Evolutionary conservation across 1,284 basidiomycete species (phyloP).

Genomic region (Earliella scabrosa): DNA sequence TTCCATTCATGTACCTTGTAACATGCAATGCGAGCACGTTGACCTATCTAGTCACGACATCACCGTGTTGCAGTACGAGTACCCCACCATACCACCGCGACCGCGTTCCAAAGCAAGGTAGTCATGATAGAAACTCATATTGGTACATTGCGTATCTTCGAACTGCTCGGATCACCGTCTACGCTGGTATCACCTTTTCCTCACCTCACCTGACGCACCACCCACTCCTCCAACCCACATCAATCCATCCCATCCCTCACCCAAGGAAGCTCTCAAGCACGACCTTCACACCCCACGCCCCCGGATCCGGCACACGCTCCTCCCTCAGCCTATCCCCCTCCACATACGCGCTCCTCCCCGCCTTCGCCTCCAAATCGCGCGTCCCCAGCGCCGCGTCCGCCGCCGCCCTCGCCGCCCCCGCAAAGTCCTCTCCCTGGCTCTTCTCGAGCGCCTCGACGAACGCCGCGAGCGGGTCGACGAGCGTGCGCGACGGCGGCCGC

Average conservation of each 20-base stretch:
- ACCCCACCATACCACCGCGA: too few species aligned
- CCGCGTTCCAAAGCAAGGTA: too few species aligned
- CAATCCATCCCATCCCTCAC: slow-evolving; percentile 2
- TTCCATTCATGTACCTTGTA: too few species aligned
- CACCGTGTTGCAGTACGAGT: too few species aligned
- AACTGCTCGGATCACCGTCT: too few species aligned
- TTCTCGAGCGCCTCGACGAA: slow-evolving; percentile 63
- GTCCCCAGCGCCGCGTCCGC: slow-evolving; percentile 76
- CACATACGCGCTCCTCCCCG: slow-evolving; percentile 89
- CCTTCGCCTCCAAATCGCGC: slow-evolving; percentile 80
- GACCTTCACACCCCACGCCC: slow-evolving; percentile 88
- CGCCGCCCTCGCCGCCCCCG: slow-evolving; percentile 65
- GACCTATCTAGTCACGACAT: too few species aligned
- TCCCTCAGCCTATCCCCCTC: slow-evolving; percentile 73
- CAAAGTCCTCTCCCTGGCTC: slow-evolving; percentile 45
- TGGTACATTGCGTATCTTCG: too few species aligned
- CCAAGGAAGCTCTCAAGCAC: slow-evolving; percentile 63
- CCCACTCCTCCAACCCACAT: too few species aligned
- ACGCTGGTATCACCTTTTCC: too few species aligned
- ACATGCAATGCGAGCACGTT: too few species aligned
- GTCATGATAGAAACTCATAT: too few species aligned
- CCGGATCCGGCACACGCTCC: slow-evolving; percentile 82
- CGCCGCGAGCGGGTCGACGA: slow-evolving; percentile 90
- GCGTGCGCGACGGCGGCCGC: slow-evolving; percentile 87
- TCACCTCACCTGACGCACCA: too few species aligned